phyloP scores from a whole-genome alignment of 2,329 filamentous ascomycete species.

The Claviceps citrina region DNA sequence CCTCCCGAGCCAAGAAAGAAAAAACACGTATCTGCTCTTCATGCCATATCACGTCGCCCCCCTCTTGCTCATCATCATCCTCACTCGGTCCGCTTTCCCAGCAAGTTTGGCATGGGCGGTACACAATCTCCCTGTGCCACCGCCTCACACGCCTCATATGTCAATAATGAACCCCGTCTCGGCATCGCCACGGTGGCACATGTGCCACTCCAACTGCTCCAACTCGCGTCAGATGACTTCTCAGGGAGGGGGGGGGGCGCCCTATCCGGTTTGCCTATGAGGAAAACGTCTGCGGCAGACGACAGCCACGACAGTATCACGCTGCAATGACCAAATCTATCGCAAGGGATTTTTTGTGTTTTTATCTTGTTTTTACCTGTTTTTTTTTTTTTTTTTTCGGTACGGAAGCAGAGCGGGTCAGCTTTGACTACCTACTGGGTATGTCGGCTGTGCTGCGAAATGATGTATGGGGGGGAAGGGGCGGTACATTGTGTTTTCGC shows the following conservation, averaged over 20 bases:
- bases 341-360: not conserved
- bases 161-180: slow-evolving; percentile 2
- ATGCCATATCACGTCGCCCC: too few relatives aligned
- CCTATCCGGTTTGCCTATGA: slow-evolving; percentile 38
- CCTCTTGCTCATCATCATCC: too few relatives aligned
- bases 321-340: not conserved
- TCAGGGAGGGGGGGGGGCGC: too few relatives aligned
- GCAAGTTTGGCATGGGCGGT: slow-evolving; percentile 7
- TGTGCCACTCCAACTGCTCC: slow-evolving; percentile 43
- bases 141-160: slow-evolving; percentile 1
- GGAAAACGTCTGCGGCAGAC: slow-evolving; percentile 44
- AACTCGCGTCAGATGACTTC: slow-evolving; percentile 40
- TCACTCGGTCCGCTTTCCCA: not conserved
- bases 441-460: slow-evolving; percentile 53
- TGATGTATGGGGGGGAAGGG: slow-evolving; percentile 22
- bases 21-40: too few relatives aligned
- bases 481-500: too few relatives aligned
- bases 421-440: too few relatives aligned
- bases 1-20: too few relatives aligned
- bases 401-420: too few relatives aligned
- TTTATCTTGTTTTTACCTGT: not conserved
- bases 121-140: slow-evolving; percentile 11
- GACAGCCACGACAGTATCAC: slow-evolving; percentile 44
- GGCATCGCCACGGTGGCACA: slow-evolving; percentile 22
- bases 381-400: not conserved